Base-by-base conservation (phyloP, 129 eudicot species). In the Chrysanthemum lavandulifolium region DNA sequence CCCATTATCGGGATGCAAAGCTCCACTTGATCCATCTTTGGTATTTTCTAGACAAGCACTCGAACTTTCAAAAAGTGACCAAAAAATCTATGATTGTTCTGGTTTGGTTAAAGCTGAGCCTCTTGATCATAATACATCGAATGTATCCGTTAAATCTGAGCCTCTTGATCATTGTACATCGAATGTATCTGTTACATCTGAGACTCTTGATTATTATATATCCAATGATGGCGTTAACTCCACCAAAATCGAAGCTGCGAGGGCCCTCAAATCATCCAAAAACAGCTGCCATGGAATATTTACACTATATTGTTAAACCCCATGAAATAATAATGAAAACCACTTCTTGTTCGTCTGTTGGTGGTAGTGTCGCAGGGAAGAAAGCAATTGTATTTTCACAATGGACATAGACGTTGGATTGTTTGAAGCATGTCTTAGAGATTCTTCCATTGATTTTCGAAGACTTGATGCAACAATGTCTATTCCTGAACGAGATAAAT, bases 381-480 rank as follows among this genome's bases (percentile, higher is more conserved):
- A 95, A 95, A 75, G 96, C 96, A 3, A 95, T 95, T 55, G 97
- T 95, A n/a, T 95, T 95, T 78, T 95, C 97, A 33, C 99, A 95
- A 88, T 95, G 99, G 99, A 91, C 97, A 9, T 72, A 93, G 72
- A 95, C 91, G 97, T 80, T 95, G 85, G 97, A 95, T 86, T 95
- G 84, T 96, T 95, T 65, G 99, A 95, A 82, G 82, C 82, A 69
- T 80, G 89, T 65, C 76, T 95, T 65, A 88, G 86, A 78, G 76
- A 71, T 69, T 82, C 96, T 71, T 71, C 88, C 31, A 88, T 95
- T 62, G 84, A 84, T 59, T 95, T 86, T 68, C 81, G 99, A 58
- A 84, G 99, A 67, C 92, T 95, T 72, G 99, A 95, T 82, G 99
- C 97, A 19, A 91, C 97, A 3, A 95, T 95, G 99, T 84, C 97